Evolutionary conservation across 345 rosid species (phyloP), one percentile per base, ranked within the genome.

Genomic region (Acer negundo): DNA sequence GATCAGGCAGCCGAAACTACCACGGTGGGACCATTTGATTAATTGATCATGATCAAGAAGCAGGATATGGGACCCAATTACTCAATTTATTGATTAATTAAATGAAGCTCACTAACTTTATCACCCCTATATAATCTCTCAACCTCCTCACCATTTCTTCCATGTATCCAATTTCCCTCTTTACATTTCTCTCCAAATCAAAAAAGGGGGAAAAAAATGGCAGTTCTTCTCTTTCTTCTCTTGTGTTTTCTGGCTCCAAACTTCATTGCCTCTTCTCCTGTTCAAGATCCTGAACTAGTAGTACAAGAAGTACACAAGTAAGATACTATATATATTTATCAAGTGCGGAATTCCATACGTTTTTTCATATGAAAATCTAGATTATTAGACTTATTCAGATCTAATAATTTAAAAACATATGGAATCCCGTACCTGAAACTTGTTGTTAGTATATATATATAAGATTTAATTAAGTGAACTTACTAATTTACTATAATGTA

Each of bases 221-320:
- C 77, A 67, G 28, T 72, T 19, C 77, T 28, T 38, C 20, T 70
- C 0, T 51, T 61, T 63, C 69, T 77, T 1, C 28, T 70, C 67
- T 42, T 78, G 22, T 63, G 59, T 35, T 84, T 80, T 19, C 40
- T 79, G 0, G 56, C 80, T 85, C 89, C 87, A 28, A 12, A 72
- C 80, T 80, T 81, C 80, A 77, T 77, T 78, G 74, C 75, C 75
- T 82, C 89, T 62, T 75, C 93, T 24, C 87, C 85, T 0, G 84
- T 86, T 77, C 83, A 82, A 64, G 83, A 88, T 75, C 92, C 90
- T 13, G 94, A 90, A 67, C 67, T 76, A 40, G 84, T 90, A 2
- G 91, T 84, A 19, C 78, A 84, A 69, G 85, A 90, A 88, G 89
- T 90, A 26, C 86, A 88, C 67, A 67, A 72, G 89, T 86, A 74